Base-by-base conservation (phyloP, 2,329 filamentous ascomycete genomes). In the Aspergillus quadricinctus region DNA sequence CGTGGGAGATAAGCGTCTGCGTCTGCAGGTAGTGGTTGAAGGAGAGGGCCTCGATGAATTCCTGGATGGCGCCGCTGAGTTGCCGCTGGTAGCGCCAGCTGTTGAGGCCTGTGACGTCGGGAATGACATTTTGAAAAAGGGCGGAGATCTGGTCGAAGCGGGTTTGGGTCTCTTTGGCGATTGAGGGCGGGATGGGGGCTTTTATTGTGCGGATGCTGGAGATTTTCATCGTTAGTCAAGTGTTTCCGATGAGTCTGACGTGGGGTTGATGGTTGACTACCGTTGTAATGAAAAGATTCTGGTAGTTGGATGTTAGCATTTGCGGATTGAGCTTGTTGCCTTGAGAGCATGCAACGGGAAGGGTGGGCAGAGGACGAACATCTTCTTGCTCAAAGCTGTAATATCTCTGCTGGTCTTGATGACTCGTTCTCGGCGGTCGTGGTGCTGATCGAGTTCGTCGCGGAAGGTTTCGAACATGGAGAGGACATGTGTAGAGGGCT, bases 361-460 rank as follows among this genome's bases (percentile, higher is more conserved):
- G 19, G 17, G 27, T 2, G 49, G 1, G 17, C 31, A 19, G 48
- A 27, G 25, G 31, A 63, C 81, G 77, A 75, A 96, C 92, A 97
- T 95, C 78, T 97, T 99, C 81, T 99, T 99, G 75, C 91, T 96
- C 53, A 92, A 80, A 0, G 91, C 92, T 6, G 94, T 99, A 57
- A 99, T 89, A 72, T 99, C 94, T 60, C 93, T 82, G 8, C 90
- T 95, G 2, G 87, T 88, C 78, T 97, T 99, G 69, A 95, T 89
- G 64, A 96, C 86, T 53, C 88, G 85, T 77, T 97, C 92, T 55
- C 92, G 84, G 17, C 94, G 87, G 75, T 97, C 94, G 73, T 99
- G 90, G 71, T 97, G 93, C 75, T 94, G 86, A 69, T 99, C 94
- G 28, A 99, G 81, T 75, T 97, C 92, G 67, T 88, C 82, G 52